Percentiles rank a stretch among this genome's conserved stretches.
These are phyloP conservation scores for Plasmopara muralis DNA, from an alignment of 352 stramenopile genomes.

Conservation along the genomic window DNA sequence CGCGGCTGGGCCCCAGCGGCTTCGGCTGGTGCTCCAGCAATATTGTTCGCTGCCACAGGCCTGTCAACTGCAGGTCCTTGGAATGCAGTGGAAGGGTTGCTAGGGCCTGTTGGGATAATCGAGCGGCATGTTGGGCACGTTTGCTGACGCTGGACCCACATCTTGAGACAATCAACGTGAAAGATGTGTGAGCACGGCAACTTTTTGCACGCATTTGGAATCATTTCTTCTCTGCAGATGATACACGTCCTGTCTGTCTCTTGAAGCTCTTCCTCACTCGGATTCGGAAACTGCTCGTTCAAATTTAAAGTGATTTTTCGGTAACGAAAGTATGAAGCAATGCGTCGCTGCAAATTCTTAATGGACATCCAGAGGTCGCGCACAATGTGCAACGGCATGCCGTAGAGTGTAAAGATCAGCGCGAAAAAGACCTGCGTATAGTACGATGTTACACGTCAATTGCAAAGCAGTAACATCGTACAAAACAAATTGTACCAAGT, in stretches of 20 bases:
- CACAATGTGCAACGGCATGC: conserved; percentile 96
- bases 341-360: conserved; percentile 78
- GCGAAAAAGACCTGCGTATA: conserved; percentile 90
- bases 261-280: conserved; percentile 92
- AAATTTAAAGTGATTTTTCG: conserved; percentile 93
- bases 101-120: conserved; percentile 85
- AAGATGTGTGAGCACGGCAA: conserved; percentile 97
- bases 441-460: background rate
- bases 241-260: conserved; percentile 91
- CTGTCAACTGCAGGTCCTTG: conserved; percentile 18
- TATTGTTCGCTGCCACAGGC: conserved; percentile 18
- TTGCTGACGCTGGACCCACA: conserved; percentile 98
- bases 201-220: conserved; percentile 87
- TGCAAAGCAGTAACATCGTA: background rate
- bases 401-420: conserved; percentile 97
- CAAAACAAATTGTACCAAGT: conserved; percentile 58
- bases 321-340: conserved; percentile 88
- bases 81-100: conserved; percentile 32
- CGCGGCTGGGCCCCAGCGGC: conserved; percentile 10
- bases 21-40: conserved; percentile 10
- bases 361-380: conserved; percentile 94
- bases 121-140: conserved; percentile 96
- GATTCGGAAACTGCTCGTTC: conserved; percentile 93
- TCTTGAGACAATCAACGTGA: conserved; percentile 95
- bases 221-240: conserved; percentile 96